Percentiles rank a stretch among this genome's conserved stretches.
phyloP scores from a whole-genome alignment of 1,139 yeast species.

The Geotrichum restrictum region DNA sequence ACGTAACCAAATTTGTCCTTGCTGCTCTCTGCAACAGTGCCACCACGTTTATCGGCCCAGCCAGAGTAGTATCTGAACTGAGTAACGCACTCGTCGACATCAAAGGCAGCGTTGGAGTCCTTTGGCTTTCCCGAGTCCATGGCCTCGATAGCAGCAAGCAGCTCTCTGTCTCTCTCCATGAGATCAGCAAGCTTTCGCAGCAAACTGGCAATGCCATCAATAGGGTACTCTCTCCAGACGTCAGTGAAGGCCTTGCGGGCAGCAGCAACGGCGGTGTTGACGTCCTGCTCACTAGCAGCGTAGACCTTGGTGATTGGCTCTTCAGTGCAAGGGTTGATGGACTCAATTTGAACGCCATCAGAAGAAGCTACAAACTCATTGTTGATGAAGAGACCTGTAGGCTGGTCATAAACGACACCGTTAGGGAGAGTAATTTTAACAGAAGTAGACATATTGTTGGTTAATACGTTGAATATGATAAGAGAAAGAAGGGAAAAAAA shows the following conservation, averaged over 20 bases:
- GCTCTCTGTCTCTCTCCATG: constrained; percentile 47
- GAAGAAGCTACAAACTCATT: constrained; percentile 67
- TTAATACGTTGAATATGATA: not conserved
- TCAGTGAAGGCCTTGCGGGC: constrained; percentile 51
- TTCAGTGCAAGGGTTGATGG: constrained; percentile 44
- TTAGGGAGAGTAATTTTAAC: constrained; percentile 51
- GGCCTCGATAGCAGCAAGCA: constrained; percentile 55
- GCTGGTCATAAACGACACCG: constrained; percentile 57
- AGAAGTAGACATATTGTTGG: constrained; percentile 12
- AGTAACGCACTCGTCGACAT: constrained; percentile 55
- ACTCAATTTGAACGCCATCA: constrained; percentile 53
- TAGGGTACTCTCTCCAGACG: constrained; percentile 48
- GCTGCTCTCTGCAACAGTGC: constrained; percentile 64
- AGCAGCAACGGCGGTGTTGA: constrained; percentile 56
- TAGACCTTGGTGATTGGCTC: constrained; percentile 50
- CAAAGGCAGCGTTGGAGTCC: constrained; percentile 45
- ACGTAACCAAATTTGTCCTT: constrained; percentile 58
- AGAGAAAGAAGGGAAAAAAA: not conserved
- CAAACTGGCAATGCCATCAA: constrained; percentile 45
- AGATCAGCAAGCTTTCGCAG: constrained; percentile 52
- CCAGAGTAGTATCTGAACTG: constrained; percentile 64
- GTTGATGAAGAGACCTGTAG: constrained; percentile 78
- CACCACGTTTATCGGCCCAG: constrained; percentile 76
- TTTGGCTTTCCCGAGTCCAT: constrained; percentile 60
- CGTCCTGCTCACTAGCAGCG: constrained; percentile 54